Percentiles rank a stretch among this genome's conserved stretches.
Conservation (phyloP, 2,329 filamentous ascomycete genomes). For the Fusarium chuoi region DNA sequence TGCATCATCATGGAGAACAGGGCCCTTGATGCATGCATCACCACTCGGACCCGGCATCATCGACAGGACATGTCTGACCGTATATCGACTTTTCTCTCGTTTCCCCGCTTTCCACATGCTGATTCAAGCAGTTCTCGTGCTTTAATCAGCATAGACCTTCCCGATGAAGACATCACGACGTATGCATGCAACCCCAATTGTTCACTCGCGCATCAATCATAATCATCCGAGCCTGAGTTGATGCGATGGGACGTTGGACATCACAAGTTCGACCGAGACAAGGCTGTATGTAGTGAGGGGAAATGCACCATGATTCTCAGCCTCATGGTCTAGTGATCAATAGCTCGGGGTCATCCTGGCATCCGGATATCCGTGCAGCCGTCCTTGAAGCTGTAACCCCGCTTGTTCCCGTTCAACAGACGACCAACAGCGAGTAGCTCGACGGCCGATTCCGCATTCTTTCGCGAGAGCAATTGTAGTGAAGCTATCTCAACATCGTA, state of each 20-base stretch:
- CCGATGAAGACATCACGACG: conserved; percentile 1
- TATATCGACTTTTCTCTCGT: not conserved
- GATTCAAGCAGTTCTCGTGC: not conserved
- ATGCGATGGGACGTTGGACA: not conserved
- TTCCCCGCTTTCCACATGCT: conserved; percentile 13
- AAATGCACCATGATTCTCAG: conserved; percentile 2
- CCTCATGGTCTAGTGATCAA: conserved; percentile 11
- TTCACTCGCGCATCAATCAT: not conserved
- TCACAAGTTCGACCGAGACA: conserved; percentile 6
- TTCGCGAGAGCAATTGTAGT: not conserved
- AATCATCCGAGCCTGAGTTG: not conserved
- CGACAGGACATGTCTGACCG: not conserved
- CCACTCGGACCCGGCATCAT: conserved; percentile 1
- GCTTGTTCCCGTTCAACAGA: not conserved
- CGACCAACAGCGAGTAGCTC: not conserved
- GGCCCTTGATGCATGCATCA: conserved; percentile 20
- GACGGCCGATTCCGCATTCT: not conserved
- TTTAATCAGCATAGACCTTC: conserved; percentile 19
- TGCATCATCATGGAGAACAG: conserved; percentile 1
- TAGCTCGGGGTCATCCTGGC: not conserved
- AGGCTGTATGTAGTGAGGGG: conserved; percentile 2
- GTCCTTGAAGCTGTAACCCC: not conserved
- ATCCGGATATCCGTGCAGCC: not conserved
- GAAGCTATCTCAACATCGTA: not conserved
- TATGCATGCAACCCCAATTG: conserved; percentile 8